Base-by-base conservation (phyloP, 2,329 filamentous ascomycete genomes). In the Ascocoryne sarcoides region DNA sequence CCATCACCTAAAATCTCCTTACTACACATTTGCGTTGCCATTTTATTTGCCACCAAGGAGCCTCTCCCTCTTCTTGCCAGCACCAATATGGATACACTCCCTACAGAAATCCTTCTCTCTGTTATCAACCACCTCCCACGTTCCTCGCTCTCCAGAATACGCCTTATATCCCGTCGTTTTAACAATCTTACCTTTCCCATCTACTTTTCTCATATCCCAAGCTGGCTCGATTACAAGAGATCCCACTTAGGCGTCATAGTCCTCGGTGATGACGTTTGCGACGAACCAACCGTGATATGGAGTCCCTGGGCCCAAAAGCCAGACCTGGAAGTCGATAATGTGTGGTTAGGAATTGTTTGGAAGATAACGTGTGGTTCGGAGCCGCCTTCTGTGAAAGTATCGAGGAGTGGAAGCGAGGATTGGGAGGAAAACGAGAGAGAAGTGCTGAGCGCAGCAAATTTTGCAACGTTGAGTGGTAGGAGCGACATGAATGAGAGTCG, bases 251-350 rank as follows among this genome's bases (percentile, higher is more conserved):
- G 33, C 5, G 41, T 48, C 37, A n/a, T 45, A 5, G 29, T 37
- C 12, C 29, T 49, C 1, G 44, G 43, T n/a, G 20, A 44, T 10
- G 41, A 50, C 32, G 26, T 31, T 4, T 44, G n/a, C 16, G 37
- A 45, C 26, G 35, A 47, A 3, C 52, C 48, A 14, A 36, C 45
- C 7, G 41, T 47, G 3, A 51, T 53, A 44, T 55, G 50, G 50
- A 20, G 32, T 28, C 46, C 43, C 5, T 49, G 43, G 43, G 48
- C 45, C 8, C 43, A 20, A 5, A 45, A 39, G 15, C 39, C 46
- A 1, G 39, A 47, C 10, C 43, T 32, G 5, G 34, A 32, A 9
- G 36, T 50, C 4, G 32, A 49, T 4, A 32, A 34, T 4, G 20
- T 36, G 4, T 54, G 40, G 44, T 14, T 50, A 36, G 35, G 40